Evolutionary conservation across 768 basidiomycete genomes (phyloP), one percentile per base, ranked within the genome.

Genomic region (Suillus lakei): DNA sequence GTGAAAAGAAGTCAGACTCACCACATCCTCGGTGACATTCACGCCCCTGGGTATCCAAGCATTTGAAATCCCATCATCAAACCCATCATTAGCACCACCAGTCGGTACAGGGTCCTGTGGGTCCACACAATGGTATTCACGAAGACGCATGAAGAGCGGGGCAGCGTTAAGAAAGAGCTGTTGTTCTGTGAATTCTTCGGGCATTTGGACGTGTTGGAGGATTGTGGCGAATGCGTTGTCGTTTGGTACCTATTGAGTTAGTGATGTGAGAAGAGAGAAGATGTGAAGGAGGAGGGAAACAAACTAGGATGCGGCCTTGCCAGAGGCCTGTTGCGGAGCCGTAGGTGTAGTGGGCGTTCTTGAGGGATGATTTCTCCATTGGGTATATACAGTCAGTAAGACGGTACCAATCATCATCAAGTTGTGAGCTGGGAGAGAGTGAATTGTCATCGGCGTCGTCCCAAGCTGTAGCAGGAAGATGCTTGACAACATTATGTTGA

Each of bases 251-350:
- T 77, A 15, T 55, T 2, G 0, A 36, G 4, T 26, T 26, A 13
- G 30, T 68, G 23, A 69, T 62, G 66, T 50, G 5, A 46, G 6
- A 30, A 0, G n/a, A 5, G 2, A 16, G 36, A 21, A 4, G 16
- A n/a, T n/a, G n/a, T n/a, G n/a, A n/a, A n/a, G 8, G 0, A 44
- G 28, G 0, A 36, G 21, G 61, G 44, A 26, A 7, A 83, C 88
- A 65, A 61, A 91, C 89, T 62, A 87, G 76, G 74, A 89, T 81
- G 23, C 86, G 79, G 4, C 91, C 91, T 65, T 88, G 83, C 88
- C 86, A 91, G 6, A 84, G 76, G 3, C 90, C 90, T 26, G 73
- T 74, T 69, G 90, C 77, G 3, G 79, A 71, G 7, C 90, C 90
- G 0, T 81, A 82, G 3, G 80, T 80, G 72, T 86, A 88, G 26